phyloP scores from a whole-genome alignment of 208 protist genomes.

The Trypanosoma caninum region DNA sequence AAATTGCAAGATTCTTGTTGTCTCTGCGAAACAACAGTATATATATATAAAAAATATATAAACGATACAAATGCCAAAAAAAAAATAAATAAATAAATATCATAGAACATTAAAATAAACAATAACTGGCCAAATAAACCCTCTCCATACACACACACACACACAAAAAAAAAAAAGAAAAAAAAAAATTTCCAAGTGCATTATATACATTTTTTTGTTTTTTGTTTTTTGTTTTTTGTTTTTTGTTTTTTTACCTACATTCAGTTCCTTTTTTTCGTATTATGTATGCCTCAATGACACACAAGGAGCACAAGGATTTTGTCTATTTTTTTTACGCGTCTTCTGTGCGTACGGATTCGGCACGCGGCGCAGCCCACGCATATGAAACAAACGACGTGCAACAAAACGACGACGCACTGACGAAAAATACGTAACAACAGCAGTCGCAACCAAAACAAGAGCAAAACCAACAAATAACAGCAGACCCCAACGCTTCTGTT shows the following conservation, averaged over 20 bases:
- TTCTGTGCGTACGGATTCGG: constrained; percentile 19
- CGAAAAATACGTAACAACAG: constrained; percentile 21
- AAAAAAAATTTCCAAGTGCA: not conserved
- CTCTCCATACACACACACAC: constrained; percentile 7
- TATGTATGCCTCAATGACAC: too few relatives aligned
- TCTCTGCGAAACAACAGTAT: too few relatives aligned
- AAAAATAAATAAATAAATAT: constrained; percentile 14
- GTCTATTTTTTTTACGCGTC: not conserved
- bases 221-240: not conserved
- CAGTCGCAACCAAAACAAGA: constrained; percentile 8
- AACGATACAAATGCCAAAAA: too few relatives aligned
- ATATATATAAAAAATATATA: too few relatives aligned
- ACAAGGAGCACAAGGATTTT: not conserved
- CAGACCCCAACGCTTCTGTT: constrained; percentile 8
- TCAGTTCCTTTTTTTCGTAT: too few relatives aligned
- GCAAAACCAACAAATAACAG: constrained; percentile 9
- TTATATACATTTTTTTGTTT: not conserved
- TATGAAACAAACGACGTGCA: constrained; percentile 18
- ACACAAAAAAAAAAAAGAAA: constrained; percentile 13
- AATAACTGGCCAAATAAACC: constrained; percentile 8
- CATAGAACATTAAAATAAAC: too few relatives aligned
- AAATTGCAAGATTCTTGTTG: too few relatives aligned
- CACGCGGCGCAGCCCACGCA: constrained; percentile 12
- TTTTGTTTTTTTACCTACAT: not conserved
- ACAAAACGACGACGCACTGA: constrained; percentile 19